Base-by-base conservation (phyloP, 768 basidiomycete genomes). In the Agaricus blazei region DNA sequence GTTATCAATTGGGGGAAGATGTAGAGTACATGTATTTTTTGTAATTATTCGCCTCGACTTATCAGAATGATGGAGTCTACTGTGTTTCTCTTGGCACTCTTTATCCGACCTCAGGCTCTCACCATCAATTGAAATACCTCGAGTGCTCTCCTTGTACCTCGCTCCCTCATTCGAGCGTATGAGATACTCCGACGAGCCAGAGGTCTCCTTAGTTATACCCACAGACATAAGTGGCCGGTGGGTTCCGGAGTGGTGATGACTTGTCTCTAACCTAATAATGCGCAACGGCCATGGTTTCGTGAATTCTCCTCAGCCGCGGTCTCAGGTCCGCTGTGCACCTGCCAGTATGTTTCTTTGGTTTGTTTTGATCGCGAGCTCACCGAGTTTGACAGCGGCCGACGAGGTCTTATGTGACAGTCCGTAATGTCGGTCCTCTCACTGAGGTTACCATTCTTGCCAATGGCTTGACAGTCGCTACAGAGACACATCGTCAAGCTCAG, bases 381-480 rank as follows among this genome's bases (percentile, higher is more conserved):
- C 45, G 31, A 23, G 38, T 38, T 37, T 37, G 37, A 28, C 61
- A 82, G 79, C 76, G 80, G 58, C 67, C 80, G 49, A 68, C 85
- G 68, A 83, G 90, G 67, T 76, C 81, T 62, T 88, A 88, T 65
- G 90, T 90, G 64, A 90, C 90, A 58, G 80, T 83, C 57, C 81
- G 79, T 62, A 83, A 81, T 70, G 73, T 78, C 43, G 74, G 80
- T 49, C 96, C 96, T 51, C 77, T 87, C 60, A 97, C 94, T 44
- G 86, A 98, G 72, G 84, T 93, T 58, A 88, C 94, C 27, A 96
- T 93, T 4, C 87, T 99, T 52, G 78, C 91, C 12, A 98, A 97
- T 76, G 97, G 97, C 58, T 78, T 99, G 56, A 96, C 93, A 11
- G 87, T 99, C 61, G 95, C 95, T 48, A 96, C 94, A 1, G 93